These are phyloP conservation scores for Henningerozyma blattae DNA, from an alignment of 805 yeast genomes.

Conservation along the genomic window DNA sequence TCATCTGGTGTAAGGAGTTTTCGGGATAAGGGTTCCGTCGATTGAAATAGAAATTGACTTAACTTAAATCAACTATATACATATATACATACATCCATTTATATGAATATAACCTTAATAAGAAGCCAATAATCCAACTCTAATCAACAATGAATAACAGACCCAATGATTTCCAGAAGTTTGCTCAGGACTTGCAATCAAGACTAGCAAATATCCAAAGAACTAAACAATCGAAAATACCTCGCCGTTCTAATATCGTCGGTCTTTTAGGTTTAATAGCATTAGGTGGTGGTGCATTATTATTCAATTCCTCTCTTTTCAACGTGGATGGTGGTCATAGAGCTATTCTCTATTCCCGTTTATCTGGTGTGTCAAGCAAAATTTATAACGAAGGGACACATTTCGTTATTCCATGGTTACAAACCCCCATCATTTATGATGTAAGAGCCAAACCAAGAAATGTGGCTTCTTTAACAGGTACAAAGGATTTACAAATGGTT, in stretches of 20 bases:
- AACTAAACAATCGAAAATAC: slow-evolving; percentile 20
- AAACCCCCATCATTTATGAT: slow-evolving; percentile 84
- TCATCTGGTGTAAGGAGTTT: no score
- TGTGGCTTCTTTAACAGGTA: slow-evolving; percentile 91
- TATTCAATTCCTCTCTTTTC: slow-evolving; percentile 47
- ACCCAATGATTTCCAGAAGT: slow-evolving; percentile 36
- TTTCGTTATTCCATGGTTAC: slow-evolving; percentile 86
- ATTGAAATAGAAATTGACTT: no score
- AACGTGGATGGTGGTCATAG: slow-evolving; percentile 98
- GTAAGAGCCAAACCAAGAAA: slow-evolving; percentile 96
- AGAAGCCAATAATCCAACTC: no score
- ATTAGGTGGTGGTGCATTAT: slow-evolving; percentile 44
- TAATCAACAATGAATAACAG: slow-evolving; percentile 16
- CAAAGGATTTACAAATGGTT: slow-evolving; percentile 98
- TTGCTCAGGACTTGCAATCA: slow-evolving; percentile 38
- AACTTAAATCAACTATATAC: no score
- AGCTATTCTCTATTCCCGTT: slow-evolving; percentile 84
- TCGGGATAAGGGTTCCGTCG: no score
- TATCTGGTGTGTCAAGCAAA: slow-evolving; percentile 70
- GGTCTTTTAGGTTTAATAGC: slow-evolving; percentile 52
- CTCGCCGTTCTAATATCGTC: slow-evolving; percentile 17
- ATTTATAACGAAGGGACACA: slow-evolving; percentile 94
- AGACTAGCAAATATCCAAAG: slow-evolving; percentile 32
- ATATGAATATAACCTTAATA: no score
- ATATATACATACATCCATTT: no score